Percentiles rank a stretch among this genome's conserved stretches.
These are phyloP conservation scores for Ascochyta clinopodiicola DNA, from an alignment of 2,329 filamentous ascomycete genomes.

Conservation along the genomic window DNA sequence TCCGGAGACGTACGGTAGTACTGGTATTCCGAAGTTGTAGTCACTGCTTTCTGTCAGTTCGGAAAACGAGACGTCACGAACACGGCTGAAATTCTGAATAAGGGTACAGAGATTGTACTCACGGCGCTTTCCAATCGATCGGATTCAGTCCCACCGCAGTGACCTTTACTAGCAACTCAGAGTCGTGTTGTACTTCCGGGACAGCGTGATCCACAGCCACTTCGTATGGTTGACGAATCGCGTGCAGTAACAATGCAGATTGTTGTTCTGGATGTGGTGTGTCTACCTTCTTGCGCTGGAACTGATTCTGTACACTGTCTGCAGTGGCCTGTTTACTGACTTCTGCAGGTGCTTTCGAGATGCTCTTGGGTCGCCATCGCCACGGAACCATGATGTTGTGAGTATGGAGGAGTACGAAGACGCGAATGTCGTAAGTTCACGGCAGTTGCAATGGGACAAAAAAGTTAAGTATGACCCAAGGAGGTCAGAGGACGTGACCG, in stretches of 20 bases:
- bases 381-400: constrained; percentile 14
- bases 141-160: constrained; percentile 75
- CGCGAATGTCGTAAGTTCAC: not conserved
- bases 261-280: constrained; percentile 43
- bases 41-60: constrained; percentile 56
- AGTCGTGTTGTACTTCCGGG: constrained; percentile 53
- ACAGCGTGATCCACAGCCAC: constrained; percentile 55
- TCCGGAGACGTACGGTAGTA: constrained; percentile 72
- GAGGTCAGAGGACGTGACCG: not conserved
- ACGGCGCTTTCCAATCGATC: constrained; percentile 79
- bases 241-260: constrained; percentile 59
- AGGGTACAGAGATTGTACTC: constrained; percentile 40
- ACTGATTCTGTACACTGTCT: constrained; percentile 10
- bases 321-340: not conserved
- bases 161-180: constrained; percentile 68
- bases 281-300: constrained; percentile 14
- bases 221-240: constrained; percentile 58
- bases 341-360: constrained; percentile 2
- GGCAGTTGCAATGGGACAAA: not conserved
- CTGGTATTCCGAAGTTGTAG: constrained; percentile 73
- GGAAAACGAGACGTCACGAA: not conserved
- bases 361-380: constrained; percentile 27
- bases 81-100: not conserved
- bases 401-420: not conserved
- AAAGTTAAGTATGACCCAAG: not conserved